phyloP scores from a whole-genome alignment of 2,329 filamentous ascomycete genomes.

The Didymella sp. region DNA sequence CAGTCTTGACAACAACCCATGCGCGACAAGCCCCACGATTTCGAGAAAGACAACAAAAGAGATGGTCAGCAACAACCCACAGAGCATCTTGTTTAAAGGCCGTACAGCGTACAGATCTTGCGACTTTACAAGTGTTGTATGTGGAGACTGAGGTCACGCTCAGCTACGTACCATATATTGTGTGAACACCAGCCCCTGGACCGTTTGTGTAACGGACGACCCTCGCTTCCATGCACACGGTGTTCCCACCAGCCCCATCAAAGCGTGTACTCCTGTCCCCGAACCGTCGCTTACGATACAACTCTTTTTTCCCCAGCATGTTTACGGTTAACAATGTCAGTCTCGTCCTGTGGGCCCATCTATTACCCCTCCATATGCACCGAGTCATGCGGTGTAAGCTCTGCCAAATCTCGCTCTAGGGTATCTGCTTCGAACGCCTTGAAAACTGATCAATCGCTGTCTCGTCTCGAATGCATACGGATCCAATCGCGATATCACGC shows the following conservation, averaged over 20 bases:
- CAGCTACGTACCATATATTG: constrained; percentile 34
- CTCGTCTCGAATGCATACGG: constrained; percentile 21
- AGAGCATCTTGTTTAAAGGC: background rate
- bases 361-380: constrained; percentile 2
- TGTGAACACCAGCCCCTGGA: constrained; percentile 21
- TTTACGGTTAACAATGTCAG: background rate
- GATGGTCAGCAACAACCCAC: background rate
- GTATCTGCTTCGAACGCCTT: constrained; percentile 30
- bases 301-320: background rate
- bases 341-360: background rate
- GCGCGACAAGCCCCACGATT: background rate
- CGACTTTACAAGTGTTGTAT: constrained; percentile 22
- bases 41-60: background rate
- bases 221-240: constrained; percentile 16
- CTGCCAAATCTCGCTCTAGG: constrained; percentile 23
- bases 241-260: constrained; percentile 10
- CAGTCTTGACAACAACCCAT: background rate
- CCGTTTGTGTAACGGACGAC: constrained; percentile 26
- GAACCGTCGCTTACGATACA: background rate
- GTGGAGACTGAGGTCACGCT: constrained; percentile 15
- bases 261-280: background rate
- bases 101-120: constrained; percentile 7
- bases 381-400: constrained; percentile 9
- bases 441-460: constrained; percentile 22
- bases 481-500: constrained; percentile 31